These are phyloP conservation scores for Saraca asoca DNA, from an alignment of 331 rosid genomes.

Conservation along the genomic window DNA sequence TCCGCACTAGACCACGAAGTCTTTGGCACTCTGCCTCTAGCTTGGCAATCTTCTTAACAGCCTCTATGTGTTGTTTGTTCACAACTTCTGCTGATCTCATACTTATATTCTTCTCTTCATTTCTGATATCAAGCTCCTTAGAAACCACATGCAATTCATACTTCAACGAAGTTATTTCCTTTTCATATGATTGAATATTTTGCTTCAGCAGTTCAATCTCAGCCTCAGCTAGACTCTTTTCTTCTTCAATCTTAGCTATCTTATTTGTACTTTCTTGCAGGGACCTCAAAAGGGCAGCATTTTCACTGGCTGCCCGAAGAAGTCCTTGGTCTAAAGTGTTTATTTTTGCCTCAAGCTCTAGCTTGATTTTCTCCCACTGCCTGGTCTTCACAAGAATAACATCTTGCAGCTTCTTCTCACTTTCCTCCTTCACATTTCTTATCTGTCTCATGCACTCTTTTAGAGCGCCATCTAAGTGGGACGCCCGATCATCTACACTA, in stretches of 20 bases:
- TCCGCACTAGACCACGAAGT: slow-evolving; percentile 78
- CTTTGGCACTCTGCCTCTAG: slow-evolving; percentile 90
- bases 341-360: slow-evolving; percentile 74
- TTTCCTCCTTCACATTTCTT: slow-evolving; percentile 76
- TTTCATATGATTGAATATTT: slow-evolving; percentile 64
- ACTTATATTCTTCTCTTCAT: slow-evolving; percentile 85
- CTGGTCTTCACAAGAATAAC: slow-evolving; percentile 59
- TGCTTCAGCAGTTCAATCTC: slow-evolving; percentile 68
- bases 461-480: slow-evolving; percentile 86
- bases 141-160: slow-evolving; percentile 73
- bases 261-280: slow-evolving; percentile 75
- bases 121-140: slow-evolving; percentile 92
- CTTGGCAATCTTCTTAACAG: slow-evolving; percentile 68
- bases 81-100: slow-evolving; percentile 84
- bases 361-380: slow-evolving; percentile 72
- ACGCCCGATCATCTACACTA: slow-evolving; percentile 70
- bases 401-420: slow-evolving; percentile 77
- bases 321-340: slow-evolving; percentile 67
- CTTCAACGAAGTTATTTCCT: slow-evolving; percentile 73
- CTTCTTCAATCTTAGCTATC: slow-evolving; percentile 65
- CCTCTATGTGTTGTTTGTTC: slow-evolving; percentile 73
- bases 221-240: slow-evolving; percentile 74
- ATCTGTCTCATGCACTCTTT: slow-evolving; percentile 88
- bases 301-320: slow-evolving; percentile 61
- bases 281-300: slow-evolving; percentile 68